Conservation (phyloP, 768 basidiomycete genomes). For the Hypholoma sublateritium region DNA sequence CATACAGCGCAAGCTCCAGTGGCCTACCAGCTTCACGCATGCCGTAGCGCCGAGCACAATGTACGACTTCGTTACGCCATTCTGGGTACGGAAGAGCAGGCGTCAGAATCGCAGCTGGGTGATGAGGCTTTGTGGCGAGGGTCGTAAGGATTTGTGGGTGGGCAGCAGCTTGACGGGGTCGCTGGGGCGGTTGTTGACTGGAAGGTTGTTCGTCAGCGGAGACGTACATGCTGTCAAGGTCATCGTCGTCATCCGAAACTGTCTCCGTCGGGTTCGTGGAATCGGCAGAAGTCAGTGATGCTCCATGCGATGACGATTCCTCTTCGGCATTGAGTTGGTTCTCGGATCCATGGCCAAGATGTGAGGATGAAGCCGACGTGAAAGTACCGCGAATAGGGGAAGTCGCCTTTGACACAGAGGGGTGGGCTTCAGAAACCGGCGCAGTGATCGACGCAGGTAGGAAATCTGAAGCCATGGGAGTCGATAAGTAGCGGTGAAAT, state of each 20-base stretch:
- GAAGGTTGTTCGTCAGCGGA: background rate
- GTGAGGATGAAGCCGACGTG: too few species aligned
- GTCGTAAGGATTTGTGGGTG: constrained; percentile 4
- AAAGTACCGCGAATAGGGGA: background rate
- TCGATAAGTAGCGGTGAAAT: constrained; percentile 43
- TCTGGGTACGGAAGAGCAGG: constrained; percentile 61
- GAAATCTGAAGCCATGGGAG: constrained; percentile 41
- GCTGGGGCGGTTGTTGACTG: background rate
- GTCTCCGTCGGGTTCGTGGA: background rate
- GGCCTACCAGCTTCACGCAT: constrained; percentile 57
- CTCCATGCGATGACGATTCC: too few species aligned
- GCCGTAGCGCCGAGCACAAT: constrained; percentile 55
- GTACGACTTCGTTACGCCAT: constrained; percentile 55
- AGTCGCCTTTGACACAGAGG: background rate
- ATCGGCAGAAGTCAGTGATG: background rate
- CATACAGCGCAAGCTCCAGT: constrained; percentile 44
- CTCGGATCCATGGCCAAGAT: too few species aligned
- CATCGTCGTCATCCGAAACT: background rate
- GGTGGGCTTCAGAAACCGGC: background rate
- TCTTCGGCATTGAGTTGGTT: too few species aligned
- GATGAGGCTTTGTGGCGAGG: background rate
- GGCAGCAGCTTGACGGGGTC: background rate
- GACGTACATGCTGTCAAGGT: background rate
- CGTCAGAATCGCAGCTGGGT: constrained; percentile 10
- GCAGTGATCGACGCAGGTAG: constrained; percentile 15